A percentile compares a stretch with the other conserved stretches of the same genome.
These are phyloP conservation scores for Phaeophleospora eucalypticola DNA, from an alignment of 2,329 filamentous ascomycete species.

Conservation along the genomic window DNA sequence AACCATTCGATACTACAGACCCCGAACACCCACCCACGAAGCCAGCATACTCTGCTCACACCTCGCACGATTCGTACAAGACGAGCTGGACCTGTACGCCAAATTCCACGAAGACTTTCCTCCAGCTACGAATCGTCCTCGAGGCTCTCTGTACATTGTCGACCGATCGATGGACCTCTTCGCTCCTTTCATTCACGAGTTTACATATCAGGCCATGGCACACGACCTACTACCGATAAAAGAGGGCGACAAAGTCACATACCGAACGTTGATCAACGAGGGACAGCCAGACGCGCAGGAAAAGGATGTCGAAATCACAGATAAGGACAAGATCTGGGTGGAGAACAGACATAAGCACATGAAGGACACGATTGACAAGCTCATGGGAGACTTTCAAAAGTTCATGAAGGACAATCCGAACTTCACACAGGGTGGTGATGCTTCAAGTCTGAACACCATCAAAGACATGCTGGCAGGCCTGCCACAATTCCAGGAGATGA, in stretches of 20 bases:
- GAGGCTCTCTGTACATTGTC: constrained; percentile 78
- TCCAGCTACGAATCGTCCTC: constrained; percentile 70
- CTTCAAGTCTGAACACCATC: constrained; percentile 80
- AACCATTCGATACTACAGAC: constrained; percentile 84
- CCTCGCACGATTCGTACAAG: constrained; percentile 84
- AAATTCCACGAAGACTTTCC: constrained; percentile 82
- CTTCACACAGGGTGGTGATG: constrained; percentile 70
- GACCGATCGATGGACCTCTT: constrained; percentile 91
- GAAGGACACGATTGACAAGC: constrained; percentile 93
- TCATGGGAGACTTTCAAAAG: constrained; percentile 87
- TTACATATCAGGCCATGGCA: constrained; percentile 98
- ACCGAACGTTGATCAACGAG: constrained; percentile 73
- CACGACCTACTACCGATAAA: constrained; percentile 86
- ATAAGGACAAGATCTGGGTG: constrained; percentile 92
- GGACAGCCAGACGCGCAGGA: constrained; percentile 66
- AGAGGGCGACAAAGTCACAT: constrained; percentile 84
- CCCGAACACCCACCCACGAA: constrained; percentile 71
- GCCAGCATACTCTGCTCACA: constrained; percentile 83
- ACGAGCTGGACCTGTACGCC: constrained; percentile 84
- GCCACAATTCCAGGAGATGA: constrained; percentile 91
- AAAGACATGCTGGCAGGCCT: constrained; percentile 95
- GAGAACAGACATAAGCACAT: constrained; percentile 93
- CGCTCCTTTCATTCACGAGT: constrained; percentile 86
- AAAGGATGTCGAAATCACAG: constrained; percentile 86
- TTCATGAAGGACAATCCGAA: constrained; percentile 90